Percentiles rank a stretch among this genome's conserved stretches.
These are phyloP conservation scores for Neoconidiobolus thromboides DNA, from an alignment of 371 early-diverging fungal species.

Conservation along the genomic window DNA sequence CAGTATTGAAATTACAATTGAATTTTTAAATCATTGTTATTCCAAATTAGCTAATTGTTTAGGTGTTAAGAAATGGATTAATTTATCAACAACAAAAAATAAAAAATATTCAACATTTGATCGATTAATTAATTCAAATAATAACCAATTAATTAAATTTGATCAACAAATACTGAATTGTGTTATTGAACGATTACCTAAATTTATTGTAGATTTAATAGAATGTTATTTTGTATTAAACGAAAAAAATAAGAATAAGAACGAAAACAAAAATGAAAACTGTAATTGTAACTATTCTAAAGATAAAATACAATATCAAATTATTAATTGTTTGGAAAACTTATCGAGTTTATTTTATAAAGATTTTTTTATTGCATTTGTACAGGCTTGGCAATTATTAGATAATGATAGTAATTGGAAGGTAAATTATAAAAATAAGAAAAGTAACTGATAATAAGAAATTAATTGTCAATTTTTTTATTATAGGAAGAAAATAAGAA, in stretches of 20 bases:
- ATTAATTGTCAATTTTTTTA: neutral
- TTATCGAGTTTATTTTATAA: neutral
- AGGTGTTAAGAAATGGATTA: neutral
- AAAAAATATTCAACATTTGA: neutral
- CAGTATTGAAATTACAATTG: neutral
- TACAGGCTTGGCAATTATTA: neutral
- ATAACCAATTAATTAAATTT: no score
- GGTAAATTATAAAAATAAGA: neutral
- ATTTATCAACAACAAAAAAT: neutral
- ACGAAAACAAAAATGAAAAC: no score
- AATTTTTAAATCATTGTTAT: neutral
- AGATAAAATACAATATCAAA: neutral
- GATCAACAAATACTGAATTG: no score
- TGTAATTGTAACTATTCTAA: no score
- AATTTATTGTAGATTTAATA: no score
- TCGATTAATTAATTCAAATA: neutral
- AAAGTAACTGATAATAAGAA: neutral
- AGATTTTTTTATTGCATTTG: neutral
- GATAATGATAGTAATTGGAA: no score
- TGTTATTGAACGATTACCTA: no score
- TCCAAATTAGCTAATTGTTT: neutral
- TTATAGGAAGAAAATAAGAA: neutral
- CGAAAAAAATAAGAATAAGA: no score
- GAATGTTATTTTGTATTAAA: no score
- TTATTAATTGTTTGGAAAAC: neutral